Conservation (phyloP, 768 basidiomycete genomes). For the Termitomyces eurrhizus region DNA sequence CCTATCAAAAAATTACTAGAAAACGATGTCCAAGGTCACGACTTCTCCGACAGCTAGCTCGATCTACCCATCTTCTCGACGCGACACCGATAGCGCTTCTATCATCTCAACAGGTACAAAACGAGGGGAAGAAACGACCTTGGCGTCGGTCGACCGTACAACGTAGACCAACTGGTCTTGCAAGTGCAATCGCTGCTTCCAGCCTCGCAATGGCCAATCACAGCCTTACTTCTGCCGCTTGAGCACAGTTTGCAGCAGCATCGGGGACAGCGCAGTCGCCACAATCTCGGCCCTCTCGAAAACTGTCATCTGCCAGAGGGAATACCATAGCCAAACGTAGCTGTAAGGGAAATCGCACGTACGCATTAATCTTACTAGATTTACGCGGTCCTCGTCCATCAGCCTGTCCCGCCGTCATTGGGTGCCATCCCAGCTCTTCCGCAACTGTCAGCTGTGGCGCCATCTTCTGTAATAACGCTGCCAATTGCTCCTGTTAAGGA, state of each 20-base stretch:
- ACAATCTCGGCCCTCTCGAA: constrained; percentile 1
- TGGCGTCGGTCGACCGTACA: constrained; percentile 38
- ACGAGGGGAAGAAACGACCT: constrained; percentile 35
- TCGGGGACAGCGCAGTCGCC: constrained; percentile 17
- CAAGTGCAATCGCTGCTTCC: constrained; percentile 62
- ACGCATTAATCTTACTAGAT: no score
- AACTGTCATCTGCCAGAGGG: constrained; percentile 13
- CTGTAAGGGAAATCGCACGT: no score
- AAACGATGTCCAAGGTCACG: constrained; percentile 1
- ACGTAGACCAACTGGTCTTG: constrained; percentile 56
- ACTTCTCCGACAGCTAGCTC: constrained; percentile 16
- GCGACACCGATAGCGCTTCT: constrained; percentile 21
- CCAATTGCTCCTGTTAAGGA: constrained; percentile 38
- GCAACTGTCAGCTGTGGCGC: constrained; percentile 11
- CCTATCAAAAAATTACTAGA: no score
- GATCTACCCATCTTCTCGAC: constrained; percentile 12
- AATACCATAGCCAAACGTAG: no score
- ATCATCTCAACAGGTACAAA: constrained; percentile 17
- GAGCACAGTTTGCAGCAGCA: constrained; percentile 32
- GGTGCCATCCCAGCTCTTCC: constrained; percentile 3
- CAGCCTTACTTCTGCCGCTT: constrained; percentile 43
- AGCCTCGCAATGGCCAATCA: constrained; percentile 65
- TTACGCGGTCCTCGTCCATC: no score
- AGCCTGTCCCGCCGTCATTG: constrained; percentile 8
- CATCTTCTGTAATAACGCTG: constrained; percentile 7